Base-by-base conservation (phyloP, 495 filamentous ascomycete species). In the Margaritispora aquatica region DNA sequence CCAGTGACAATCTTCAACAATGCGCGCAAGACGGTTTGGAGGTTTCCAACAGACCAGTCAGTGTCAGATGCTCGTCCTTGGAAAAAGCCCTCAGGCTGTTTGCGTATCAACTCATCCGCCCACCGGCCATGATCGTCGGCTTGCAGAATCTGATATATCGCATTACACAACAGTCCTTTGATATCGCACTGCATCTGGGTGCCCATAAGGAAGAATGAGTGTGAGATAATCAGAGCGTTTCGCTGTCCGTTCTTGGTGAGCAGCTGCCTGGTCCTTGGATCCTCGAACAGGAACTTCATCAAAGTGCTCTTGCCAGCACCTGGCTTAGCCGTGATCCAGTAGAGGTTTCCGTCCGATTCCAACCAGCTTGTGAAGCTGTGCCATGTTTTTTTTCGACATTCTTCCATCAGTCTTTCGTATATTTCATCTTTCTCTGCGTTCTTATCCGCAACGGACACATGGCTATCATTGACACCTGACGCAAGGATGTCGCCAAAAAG, bases 261-360 rank as follows among this genome's bases (percentile, higher is more conserved):
- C 17, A 29, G 24, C 24, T 52, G 50, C 20, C 2, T 29, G 3
- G 50, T 52, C 20, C 50, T 52, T 52, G 22, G 8, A 29, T 52
- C 51, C 51, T 58, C 34, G n/a, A 59, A 54, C 23, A 58, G 59
- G 53, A 66, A 69, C 36, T 69, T 68, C 67, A 73, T 72, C 7
- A 74, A 41, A 1, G 70, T 74, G 2, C 66, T 68, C 59, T 74
- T 74, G 1, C 71, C 71, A 8, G 69, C 61, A 10, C 68, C 71
- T 15, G 71, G 66, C 56, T 73, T 74, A 10, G 67, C 71, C n/a
- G 65, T 62, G 23, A 73, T 66, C 50, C 50, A 52, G 50, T 52
- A 52, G 15, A 52, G 24, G 17, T 15, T 17, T 29, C 21, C 50
- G 7, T 26, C 21, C 20, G 50, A 52, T 52, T 52, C 20, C 27